phyloP scores from a whole-genome alignment of 306 rosid genomes.

The Begonia peltatifolia region DNA sequence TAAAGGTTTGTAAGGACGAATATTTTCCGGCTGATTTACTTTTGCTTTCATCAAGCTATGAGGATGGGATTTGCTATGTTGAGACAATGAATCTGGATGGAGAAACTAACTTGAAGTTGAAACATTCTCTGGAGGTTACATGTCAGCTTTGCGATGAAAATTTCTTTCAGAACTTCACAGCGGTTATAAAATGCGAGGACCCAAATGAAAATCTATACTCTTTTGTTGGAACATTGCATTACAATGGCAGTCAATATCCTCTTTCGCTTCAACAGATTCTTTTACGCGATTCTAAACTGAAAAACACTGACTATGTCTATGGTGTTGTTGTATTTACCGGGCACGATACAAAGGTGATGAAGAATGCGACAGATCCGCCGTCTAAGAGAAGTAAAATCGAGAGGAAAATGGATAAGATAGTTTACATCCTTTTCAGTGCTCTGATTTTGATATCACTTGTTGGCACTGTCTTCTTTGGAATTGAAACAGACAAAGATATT shows the following conservation, averaged over 20 bases:
- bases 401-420: constrained; percentile 75
- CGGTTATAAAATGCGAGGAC: constrained; percentile 66
- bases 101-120: constrained; percentile 80
- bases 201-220: constrained; percentile 82
- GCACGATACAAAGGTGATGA: constrained; percentile 84
- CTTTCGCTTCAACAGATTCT: constrained; percentile 72
- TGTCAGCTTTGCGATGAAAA: constrained; percentile 34
- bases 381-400: constrained; percentile 88
- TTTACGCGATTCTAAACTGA: constrained; percentile 80
- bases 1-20: constrained; percentile 65
- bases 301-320: constrained; percentile 56
- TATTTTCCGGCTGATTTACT: constrained; percentile 84
- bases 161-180: constrained; percentile 36
- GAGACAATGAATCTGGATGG: constrained; percentile 95
- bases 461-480: constrained; percentile 55
- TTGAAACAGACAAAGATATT: constrained; percentile 40
- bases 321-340: constrained; percentile 79
- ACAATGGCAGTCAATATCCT: constrained; percentile 26
- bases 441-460: constrained; percentile 52
- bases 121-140: constrained; percentile 57
- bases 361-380: constrained; percentile 74
- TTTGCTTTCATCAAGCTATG: constrained; percentile 62
- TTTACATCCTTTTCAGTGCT: constrained; percentile 62
- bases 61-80: constrained; percentile 78
- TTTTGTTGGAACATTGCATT: constrained; percentile 49